phyloP scores from a whole-genome alignment of 495 filamentous ascomycete species.

The Penicillium parvum region DNA sequence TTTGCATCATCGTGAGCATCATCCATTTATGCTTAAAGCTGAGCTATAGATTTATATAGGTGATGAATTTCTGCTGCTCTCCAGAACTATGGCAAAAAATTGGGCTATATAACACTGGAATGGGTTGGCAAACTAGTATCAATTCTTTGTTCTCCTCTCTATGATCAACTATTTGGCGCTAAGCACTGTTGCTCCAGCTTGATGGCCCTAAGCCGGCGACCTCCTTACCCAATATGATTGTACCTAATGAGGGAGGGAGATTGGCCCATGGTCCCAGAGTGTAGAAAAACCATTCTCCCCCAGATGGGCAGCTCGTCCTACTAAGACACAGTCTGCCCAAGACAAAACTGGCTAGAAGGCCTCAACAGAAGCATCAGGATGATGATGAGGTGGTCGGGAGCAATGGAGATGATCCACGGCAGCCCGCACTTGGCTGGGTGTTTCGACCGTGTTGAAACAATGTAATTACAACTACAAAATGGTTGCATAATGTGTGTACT shows the following conservation, averaged over 20 bases:
- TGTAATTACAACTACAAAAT: slow-evolving; percentile 1
- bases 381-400: slow-evolving; percentile 17
- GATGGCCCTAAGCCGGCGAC: slow-evolving; percentile 9
- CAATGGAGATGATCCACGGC: slow-evolving; percentile 27
- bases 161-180: no score
- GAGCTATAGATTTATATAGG: no score
- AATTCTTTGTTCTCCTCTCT: no score
- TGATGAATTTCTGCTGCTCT: no score
- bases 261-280: no score
- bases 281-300: neutral
- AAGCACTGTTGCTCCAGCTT: slow-evolving; percentile 15
- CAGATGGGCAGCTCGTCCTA: slow-evolving; percentile 3
- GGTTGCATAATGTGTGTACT: neutral
- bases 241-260: slow-evolving; percentile 1
- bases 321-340: neutral
- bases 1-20: slow-evolving; percentile 39
- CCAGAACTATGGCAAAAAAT: no score
- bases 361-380: slow-evolving; percentile 14
- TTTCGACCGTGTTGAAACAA: neutral
- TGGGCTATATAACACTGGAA: no score
- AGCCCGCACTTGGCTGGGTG: slow-evolving; percentile 7
- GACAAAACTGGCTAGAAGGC: no score
- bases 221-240: slow-evolving; percentile 1
- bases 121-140: no score
- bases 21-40: slow-evolving; percentile 18